Evolutionary conservation across 2,329 filamentous ascomycete genomes (phyloP).

Genomic region (Tolypocladium ophioglossoides): DNA sequence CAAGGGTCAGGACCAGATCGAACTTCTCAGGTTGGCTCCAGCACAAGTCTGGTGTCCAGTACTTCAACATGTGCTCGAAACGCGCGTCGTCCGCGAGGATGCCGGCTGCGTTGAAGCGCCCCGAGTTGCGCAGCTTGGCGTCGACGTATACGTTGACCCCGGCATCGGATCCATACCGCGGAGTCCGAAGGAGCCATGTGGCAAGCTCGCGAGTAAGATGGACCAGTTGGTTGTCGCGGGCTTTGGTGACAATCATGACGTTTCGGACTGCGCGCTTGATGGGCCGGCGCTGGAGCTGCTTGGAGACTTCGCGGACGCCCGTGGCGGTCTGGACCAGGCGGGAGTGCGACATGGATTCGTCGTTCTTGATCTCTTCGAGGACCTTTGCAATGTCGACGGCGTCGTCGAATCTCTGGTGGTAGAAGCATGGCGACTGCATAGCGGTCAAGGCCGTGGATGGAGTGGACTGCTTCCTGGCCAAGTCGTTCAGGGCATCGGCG

Average conservation of each 20-base stretch:
- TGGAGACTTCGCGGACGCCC: slow-evolving; percentile 87
- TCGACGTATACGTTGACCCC: slow-evolving; percentile 98
- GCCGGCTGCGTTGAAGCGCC: slow-evolving; percentile 70
- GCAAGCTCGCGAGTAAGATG: slow-evolving; percentile 79
- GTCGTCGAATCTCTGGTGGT: slow-evolving; percentile 93
- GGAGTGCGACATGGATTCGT: slow-evolving; percentile 87
- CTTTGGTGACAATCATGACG: slow-evolving; percentile 98
- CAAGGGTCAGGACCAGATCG: slow-evolving; percentile 82
- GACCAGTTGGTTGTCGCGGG: slow-evolving; percentile 87
- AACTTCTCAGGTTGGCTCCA: slow-evolving; percentile 92
- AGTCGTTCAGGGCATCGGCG: slow-evolving; percentile 47
- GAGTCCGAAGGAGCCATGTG: slow-evolving; percentile 78
- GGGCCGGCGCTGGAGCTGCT: slow-evolving; percentile 84
- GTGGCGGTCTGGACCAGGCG: slow-evolving; percentile 91
- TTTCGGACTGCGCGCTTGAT: slow-evolving; percentile 87
- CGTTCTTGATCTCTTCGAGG: slow-evolving; percentile 82
- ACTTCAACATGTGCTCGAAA: slow-evolving; percentile 76
- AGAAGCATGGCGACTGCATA: slow-evolving; percentile 90
- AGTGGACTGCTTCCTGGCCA: slow-evolving; percentile 31
- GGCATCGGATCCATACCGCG: slow-evolving; percentile 79
- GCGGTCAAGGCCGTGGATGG: slow-evolving; percentile 40
- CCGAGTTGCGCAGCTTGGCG: slow-evolving; percentile 79
- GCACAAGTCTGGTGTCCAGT: slow-evolving; percentile 95
- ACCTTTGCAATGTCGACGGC: slow-evolving; percentile 92
- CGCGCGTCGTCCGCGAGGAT: slow-evolving; percentile 64